Conservation (phyloP, 2,329 filamentous ascomycete species). For the Trichoderma harzianum region DNA sequence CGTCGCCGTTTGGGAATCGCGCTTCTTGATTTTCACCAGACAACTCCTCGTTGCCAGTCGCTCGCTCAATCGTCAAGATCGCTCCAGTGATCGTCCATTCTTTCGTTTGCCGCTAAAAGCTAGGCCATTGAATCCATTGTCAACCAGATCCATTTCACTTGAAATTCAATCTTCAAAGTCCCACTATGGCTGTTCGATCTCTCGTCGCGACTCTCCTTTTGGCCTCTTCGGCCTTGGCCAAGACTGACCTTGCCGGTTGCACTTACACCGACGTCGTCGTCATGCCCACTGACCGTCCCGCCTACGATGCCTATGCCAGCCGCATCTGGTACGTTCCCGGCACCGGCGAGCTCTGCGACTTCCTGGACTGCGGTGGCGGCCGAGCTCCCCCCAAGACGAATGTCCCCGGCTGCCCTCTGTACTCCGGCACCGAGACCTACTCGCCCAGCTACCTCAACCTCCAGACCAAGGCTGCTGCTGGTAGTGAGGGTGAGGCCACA, state of each 20-base stretch:
- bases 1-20: not conserved
- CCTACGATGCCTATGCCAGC: slow-evolving; percentile 46
- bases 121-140: slow-evolving; percentile 5
- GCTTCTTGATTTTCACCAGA: not conserved
- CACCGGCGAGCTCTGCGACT: slow-evolving; percentile 61
- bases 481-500: not conserved
- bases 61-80: slow-evolving; percentile 6
- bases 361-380: slow-evolving; percentile 66
- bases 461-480: slow-evolving; percentile 24
- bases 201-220: slow-evolving; percentile 28
- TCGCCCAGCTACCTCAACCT: slow-evolving; percentile 47
- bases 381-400: slow-evolving; percentile 61
- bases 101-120: slow-evolving; percentile 5
- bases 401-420: slow-evolving; percentile 57
- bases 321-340: slow-evolving; percentile 59
- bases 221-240: slow-evolving; percentile 36
- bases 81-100: slow-evolving; percentile 16
- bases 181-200: slow-evolving; percentile 34
- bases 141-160: not conserved
- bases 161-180: not conserved
- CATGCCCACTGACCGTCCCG: slow-evolving; percentile 28
- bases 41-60: slow-evolving; percentile 15
- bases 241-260: slow-evolving; percentile 47
- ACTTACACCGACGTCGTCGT: slow-evolving; percentile 37
- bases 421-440: slow-evolving; percentile 55